phyloP scores from a whole-genome alignment of 306 rosid genomes.

The Cicer bijugum region DNA sequence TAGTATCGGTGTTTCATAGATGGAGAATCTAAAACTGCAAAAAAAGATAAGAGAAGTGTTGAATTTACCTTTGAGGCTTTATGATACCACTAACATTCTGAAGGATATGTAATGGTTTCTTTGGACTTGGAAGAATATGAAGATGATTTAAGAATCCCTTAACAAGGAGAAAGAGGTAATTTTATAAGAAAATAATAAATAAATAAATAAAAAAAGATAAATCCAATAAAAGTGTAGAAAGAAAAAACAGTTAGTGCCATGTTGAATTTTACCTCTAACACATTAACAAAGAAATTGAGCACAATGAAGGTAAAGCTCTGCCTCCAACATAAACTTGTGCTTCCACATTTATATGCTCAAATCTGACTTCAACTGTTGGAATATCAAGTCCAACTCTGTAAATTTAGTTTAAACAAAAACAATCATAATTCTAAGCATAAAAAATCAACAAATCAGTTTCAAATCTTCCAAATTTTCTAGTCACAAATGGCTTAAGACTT shows the following conservation, averaged over 20 bases:
- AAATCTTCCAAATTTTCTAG: background rate
- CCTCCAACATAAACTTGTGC: slow-evolving; percentile 81
- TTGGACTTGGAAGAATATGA: slow-evolving; percentile 55
- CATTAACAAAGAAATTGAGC: slow-evolving; percentile 61
- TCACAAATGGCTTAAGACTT: too few species aligned
- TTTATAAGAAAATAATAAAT: background rate
- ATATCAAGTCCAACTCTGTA: slow-evolving; percentile 62
- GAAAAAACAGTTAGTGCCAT: background rate
- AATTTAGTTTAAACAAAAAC: slow-evolving; percentile 4
- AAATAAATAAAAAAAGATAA: background rate
- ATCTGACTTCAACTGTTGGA: slow-evolving; percentile 81
- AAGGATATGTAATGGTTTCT: slow-evolving; percentile 52
- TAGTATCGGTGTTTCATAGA: too few species aligned
- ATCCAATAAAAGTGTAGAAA: background rate
- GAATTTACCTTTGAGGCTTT: slow-evolving; percentile 55
- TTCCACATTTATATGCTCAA: slow-evolving; percentile 69
- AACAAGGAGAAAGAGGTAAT: slow-evolving; percentile 10
- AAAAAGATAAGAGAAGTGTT: background rate
- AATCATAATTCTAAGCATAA: background rate
- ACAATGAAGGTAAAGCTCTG: slow-evolving; percentile 80
- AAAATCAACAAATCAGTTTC: background rate
- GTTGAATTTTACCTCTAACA: slow-evolving; percentile 58
- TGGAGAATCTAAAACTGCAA: background rate
- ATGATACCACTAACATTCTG: slow-evolving; percentile 60
- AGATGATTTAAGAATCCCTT: slow-evolving; percentile 57